Conservation (phyloP, 2,329 filamentous ascomycete genomes). For the Xylaria hypoxylon region DNA sequence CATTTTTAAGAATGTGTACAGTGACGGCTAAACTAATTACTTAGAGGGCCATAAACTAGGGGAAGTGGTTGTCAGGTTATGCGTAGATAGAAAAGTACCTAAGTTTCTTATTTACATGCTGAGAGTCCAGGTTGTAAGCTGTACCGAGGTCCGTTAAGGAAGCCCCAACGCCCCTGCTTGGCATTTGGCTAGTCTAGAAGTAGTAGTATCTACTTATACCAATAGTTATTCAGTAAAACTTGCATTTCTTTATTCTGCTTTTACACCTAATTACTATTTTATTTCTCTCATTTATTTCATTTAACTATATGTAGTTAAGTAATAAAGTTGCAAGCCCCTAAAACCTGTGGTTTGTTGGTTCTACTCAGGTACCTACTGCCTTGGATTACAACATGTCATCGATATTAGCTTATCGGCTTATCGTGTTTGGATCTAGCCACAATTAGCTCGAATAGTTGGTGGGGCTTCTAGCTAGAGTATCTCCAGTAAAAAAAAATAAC, state of each 20-base stretch:
- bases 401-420: slow-evolving; percentile 20
- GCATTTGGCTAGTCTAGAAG: background rate
- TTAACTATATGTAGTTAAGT: too few relatives aligned
- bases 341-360: too few relatives aligned
- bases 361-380: too few relatives aligned
- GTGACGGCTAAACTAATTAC: background rate
- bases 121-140: background rate
- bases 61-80: background rate
- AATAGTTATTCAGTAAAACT: too few relatives aligned
- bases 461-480: slow-evolving; percentile 16
- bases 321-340: too few relatives aligned
- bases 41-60: background rate
- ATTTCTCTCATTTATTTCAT: too few relatives aligned
- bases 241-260: too few relatives aligned
- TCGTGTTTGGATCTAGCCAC: slow-evolving; percentile 3
- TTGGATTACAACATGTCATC: background rate
- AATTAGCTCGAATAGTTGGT: slow-evolving; percentile 36
- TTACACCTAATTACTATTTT: too few relatives aligned
- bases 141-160: slow-evolving; percentile 24
- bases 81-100: background rate
- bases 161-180: background rate
- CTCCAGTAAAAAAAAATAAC: slow-evolving; percentile 24
- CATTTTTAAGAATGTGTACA: slow-evolving; percentile 22
- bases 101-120: slow-evolving; percentile 10
- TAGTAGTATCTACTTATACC: too few relatives aligned